Evolutionary conservation across 2,329 filamentous ascomycete genomes (phyloP).

Genomic region (Paracamarosporium sp.): DNA sequence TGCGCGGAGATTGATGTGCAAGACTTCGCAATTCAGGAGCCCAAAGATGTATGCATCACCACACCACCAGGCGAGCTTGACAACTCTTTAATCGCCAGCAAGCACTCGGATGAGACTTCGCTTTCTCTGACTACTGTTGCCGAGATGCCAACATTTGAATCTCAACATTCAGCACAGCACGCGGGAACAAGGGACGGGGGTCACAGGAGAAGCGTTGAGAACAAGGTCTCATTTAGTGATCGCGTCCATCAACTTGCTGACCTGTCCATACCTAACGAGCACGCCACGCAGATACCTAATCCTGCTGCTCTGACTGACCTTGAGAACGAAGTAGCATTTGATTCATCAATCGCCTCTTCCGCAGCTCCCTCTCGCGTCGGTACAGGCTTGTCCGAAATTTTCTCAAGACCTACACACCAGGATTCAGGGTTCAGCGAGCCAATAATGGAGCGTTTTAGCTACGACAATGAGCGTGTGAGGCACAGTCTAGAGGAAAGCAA

Average conservation of each 20-base stretch:
- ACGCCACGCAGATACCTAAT: conserved; percentile 23
- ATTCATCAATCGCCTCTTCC: conserved; percentile 32
- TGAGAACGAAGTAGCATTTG: conserved; percentile 38
- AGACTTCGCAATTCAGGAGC: conserved; percentile 40
- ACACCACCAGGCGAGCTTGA: conserved; percentile 41
- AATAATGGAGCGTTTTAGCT: conserved; percentile 23
- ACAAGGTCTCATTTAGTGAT: conserved; percentile 42
- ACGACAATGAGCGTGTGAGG: conserved; percentile 33
- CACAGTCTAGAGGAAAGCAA: conserved; percentile 33
- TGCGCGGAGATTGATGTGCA: conserved; percentile 37
- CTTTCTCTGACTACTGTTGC: conserved; percentile 29
- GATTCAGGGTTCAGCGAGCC: conserved; percentile 43
- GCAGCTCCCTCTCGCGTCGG: conserved; percentile 30
- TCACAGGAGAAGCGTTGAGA: conserved; percentile 26
- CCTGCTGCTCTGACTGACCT: conserved; percentile 34
- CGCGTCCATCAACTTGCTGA: conserved; percentile 39
- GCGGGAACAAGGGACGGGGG: conserved; percentile 13
- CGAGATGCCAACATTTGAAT: conserved; percentile 27
- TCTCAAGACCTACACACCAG: conserved; percentile 40
- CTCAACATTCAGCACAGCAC: conserved; percentile 15
- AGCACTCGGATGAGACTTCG: conserved; percentile 31
- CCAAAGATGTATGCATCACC: conserved; percentile 44
- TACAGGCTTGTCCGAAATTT: conserved; percentile 32
- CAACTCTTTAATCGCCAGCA: conserved; percentile 32
- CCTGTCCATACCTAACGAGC: neutral